A percentile compares a stretch with the other conserved stretches of the same genome.
phyloP scores from a whole-genome alignment of 805 yeast species.

The Candida morakotiae region DNA sequence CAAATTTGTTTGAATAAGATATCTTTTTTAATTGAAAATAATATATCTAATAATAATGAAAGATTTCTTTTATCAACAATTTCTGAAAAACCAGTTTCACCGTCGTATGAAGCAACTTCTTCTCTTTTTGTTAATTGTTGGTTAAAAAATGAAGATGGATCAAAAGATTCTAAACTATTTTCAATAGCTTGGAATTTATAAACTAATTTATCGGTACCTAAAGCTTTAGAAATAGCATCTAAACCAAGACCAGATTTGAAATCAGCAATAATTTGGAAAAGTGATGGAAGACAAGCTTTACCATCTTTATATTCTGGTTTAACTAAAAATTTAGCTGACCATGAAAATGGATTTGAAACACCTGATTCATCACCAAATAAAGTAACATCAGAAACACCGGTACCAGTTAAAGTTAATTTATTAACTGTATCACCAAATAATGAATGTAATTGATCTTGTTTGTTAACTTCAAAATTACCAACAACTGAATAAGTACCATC shows the following conservation, averaged over 20 bases:
- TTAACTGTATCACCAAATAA: slow-evolving; percentile 14
- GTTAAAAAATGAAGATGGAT: not conserved
- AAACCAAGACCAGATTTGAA: slow-evolving; percentile 8
- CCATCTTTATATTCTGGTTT: slow-evolving; percentile 14
- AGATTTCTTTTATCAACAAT: not conserved
- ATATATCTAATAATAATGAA: not conserved
- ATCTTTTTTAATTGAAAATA: slow-evolving; percentile 4
- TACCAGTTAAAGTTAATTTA: slow-evolving; percentile 16
- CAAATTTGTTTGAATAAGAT: slow-evolving; percentile 5
- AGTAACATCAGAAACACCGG: slow-evolving; percentile 16
- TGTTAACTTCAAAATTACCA: slow-evolving; percentile 20
- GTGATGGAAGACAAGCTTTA: slow-evolving; percentile 22
- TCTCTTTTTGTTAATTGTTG: slow-evolving; percentile 3
- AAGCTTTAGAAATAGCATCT: slow-evolving; percentile 2
- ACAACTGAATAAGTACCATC: slow-evolving; percentile 17
- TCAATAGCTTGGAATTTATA: slow-evolving; percentile 4
- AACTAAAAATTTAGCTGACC: slow-evolving; percentile 20
- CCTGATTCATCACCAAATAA: slow-evolving; percentile 9
- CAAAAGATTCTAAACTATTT: not conserved
- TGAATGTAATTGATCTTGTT: slow-evolving; percentile 14
- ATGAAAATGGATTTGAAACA: slow-evolving; percentile 15
- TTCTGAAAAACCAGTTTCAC: not conserved
- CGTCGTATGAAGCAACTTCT: not conserved
- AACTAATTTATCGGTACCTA: slow-evolving; percentile 1
- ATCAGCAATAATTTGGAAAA: slow-evolving; percentile 16